These are phyloP conservation scores for Pulveroboletus ravenelii DNA, from an alignment of 768 basidiomycete genomes.

Conservation along the genomic window DNA sequence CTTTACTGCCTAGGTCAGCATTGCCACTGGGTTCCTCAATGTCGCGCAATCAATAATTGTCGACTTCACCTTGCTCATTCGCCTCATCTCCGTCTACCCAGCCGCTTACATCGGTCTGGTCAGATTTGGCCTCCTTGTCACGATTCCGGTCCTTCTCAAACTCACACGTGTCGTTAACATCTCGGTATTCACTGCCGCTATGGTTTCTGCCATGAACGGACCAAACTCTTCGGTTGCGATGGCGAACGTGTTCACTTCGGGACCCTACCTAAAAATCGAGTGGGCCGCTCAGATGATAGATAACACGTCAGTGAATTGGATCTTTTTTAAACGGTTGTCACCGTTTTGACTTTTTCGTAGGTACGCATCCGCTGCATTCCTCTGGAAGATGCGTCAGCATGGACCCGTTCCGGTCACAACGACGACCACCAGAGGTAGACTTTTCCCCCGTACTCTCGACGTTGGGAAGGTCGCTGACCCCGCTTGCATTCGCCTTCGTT, in stretches of 20 bases:
- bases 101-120: background rate
- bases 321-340: no score
- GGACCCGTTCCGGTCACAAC: background rate
- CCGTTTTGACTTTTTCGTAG: background rate
- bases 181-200: slow-evolving; percentile 16
- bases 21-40: slow-evolving; percentile 19
- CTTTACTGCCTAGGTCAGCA: background rate
- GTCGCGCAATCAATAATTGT: slow-evolving; percentile 18
- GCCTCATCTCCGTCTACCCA: slow-evolving; percentile 23
- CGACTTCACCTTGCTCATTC: slow-evolving; percentile 23
- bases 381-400: slow-evolving; percentile 6
- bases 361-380: slow-evolving; percentile 8
- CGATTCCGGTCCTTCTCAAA: slow-evolving; percentile 20
- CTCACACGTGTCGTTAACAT: slow-evolving; percentile 21
- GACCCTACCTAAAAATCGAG: slow-evolving; percentile 29
- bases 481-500: background rate
- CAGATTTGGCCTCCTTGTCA: slow-evolving; percentile 10
- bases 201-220: slow-evolving; percentile 9
- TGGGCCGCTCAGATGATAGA: slow-evolving; percentile 29
- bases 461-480: background rate
- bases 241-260: slow-evolving; percentile 4
- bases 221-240: slow-evolving; percentile 2
- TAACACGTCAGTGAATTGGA: slow-evolving; percentile 16
- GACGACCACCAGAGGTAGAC: background rate
- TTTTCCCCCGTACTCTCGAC: background rate